Percentiles rank a stretch among this genome's conserved stretches.
Evolutionary conservation across 768 basidiomycete genomes (phyloP).

Genomic region (Russula earlei): DNA sequence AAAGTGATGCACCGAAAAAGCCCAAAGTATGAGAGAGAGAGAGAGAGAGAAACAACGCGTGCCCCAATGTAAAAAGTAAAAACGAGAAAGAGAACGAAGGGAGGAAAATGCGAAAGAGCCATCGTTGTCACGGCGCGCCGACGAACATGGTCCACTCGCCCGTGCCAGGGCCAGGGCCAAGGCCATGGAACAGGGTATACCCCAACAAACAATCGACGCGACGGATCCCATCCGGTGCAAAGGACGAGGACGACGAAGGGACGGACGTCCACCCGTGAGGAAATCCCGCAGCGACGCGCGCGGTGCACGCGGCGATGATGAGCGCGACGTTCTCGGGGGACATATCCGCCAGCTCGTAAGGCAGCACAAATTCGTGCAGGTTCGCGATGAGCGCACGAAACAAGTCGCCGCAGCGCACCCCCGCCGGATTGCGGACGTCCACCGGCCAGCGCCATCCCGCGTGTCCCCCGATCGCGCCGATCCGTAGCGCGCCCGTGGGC

Average conservation of each 20-base stretch:
- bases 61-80: neutral
- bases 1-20: neutral
- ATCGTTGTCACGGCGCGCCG: neutral
- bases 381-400: conserved; percentile 37
- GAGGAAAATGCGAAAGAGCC: neutral
- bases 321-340: conserved; percentile 8
- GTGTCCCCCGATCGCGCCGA: conserved; percentile 44
- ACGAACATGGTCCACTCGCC: conserved; percentile 19
- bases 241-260: too few relatives aligned
- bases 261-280: neutral
- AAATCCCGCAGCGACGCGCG: conserved; percentile 15
- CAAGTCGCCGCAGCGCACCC: conserved; percentile 44
- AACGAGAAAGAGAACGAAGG: neutral
- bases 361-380: conserved; percentile 29
- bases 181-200: conserved; percentile 9
- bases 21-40: neutral
- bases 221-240: conserved; percentile 8
- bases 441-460: conserved; percentile 48
- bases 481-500: conserved; percentile 46
- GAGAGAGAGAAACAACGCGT: neutral
- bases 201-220: conserved; percentile 13
- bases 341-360: conserved; percentile 24
- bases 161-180: conserved; percentile 6
- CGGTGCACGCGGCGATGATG: conserved; percentile 4
- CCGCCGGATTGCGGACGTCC: conserved; percentile 36